Conservation (phyloP, 768 basidiomycete species). For the Cystofilobasidium ferigula region DNA sequence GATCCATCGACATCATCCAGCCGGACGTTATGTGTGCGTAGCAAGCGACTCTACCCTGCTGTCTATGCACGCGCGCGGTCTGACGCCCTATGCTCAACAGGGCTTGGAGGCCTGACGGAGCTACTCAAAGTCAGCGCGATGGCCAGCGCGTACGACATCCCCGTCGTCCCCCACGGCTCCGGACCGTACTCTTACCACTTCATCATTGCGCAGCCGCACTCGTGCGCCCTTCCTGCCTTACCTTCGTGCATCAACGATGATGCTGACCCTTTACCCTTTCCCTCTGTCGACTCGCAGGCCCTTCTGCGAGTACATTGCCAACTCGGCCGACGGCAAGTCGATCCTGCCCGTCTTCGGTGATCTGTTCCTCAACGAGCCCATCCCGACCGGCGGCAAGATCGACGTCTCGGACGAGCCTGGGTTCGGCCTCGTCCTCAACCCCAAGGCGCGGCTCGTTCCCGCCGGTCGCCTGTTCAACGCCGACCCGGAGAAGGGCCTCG, state of each 20-base stretch:
- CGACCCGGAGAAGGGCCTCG: slow-evolving; percentile 15
- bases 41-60: no score
- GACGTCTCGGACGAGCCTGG: slow-evolving; percentile 40
- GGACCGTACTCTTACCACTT: slow-evolving; percentile 46
- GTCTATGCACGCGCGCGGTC: no score
- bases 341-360: slow-evolving; percentile 43
- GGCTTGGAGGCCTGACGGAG: slow-evolving; percentile 37
- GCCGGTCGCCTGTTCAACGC: slow-evolving; percentile 18
- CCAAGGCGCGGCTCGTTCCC: slow-evolving; percentile 37
- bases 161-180: slow-evolving; percentile 45
- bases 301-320: slow-evolving; percentile 37
- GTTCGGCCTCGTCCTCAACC: slow-evolving; percentile 43
- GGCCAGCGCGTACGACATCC: slow-evolving; percentile 40
- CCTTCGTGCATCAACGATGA: background rate
- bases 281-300: background rate
- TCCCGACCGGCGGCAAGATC: slow-evolving; percentile 39
- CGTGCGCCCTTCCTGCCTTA: slow-evolving; percentile 29
- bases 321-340: slow-evolving; percentile 42
- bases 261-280: background rate
- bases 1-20: slow-evolving; percentile 40
- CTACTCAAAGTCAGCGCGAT: slow-evolving; percentile 37
- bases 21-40: slow-evolving; percentile 41
- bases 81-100: no score
- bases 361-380: slow-evolving; percentile 42
- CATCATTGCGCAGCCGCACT: slow-evolving; percentile 42